A percentile compares a stretch with the other conserved stretches of the same genome.
These are phyloP conservation scores for Buddleja alternifolia DNA, from an alignment of 257 asterid species.

Conservation along the genomic window DNA sequence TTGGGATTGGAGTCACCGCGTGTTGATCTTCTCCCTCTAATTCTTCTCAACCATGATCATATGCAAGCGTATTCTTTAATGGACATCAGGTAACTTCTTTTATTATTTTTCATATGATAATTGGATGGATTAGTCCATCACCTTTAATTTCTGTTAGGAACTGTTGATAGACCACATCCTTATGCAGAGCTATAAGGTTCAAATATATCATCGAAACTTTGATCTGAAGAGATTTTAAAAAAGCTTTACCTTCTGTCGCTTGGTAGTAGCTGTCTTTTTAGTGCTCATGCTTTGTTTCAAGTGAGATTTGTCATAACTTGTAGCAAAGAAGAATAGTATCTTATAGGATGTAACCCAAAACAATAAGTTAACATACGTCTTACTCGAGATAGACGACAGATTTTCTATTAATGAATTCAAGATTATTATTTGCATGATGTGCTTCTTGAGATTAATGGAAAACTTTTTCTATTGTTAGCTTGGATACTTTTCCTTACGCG, in stretches of 20 bases:
- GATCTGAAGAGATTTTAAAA: too few species aligned
- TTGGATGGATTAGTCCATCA: slow-evolving; percentile 5
- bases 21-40: slow-evolving; percentile 94
- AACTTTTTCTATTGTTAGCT: slow-evolving; percentile 49
- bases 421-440: background rate
- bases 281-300: background rate
- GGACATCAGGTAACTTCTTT: slow-evolving; percentile 83
- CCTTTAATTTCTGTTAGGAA: slow-evolving; percentile 13
- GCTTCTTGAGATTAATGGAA: slow-evolving; percentile 19
- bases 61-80: slow-evolving; percentile 98
- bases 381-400: slow-evolving; percentile 1
- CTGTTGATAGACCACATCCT: background rate
- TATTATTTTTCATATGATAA: slow-evolving; percentile 23
- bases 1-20: slow-evolving; percentile 94
- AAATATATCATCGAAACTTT: background rate
- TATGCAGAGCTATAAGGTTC: slow-evolving; percentile 1
- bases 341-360: background rate
- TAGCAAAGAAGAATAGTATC: background rate
- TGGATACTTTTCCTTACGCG: slow-evolving; percentile 99
- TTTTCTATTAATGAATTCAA: slow-evolving; percentile 14
- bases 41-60: slow-evolving; percentile 97
- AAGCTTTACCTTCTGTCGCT: slow-evolving; percentile 3
- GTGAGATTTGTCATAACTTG: background rate
- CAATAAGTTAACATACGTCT: background rate
- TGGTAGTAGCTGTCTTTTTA: background rate